Evolutionary conservation across 2,329 filamentous ascomycete species (phyloP), one percentile per base, ranked within the genome.

Genomic region (Phialophora expanda): DNA sequence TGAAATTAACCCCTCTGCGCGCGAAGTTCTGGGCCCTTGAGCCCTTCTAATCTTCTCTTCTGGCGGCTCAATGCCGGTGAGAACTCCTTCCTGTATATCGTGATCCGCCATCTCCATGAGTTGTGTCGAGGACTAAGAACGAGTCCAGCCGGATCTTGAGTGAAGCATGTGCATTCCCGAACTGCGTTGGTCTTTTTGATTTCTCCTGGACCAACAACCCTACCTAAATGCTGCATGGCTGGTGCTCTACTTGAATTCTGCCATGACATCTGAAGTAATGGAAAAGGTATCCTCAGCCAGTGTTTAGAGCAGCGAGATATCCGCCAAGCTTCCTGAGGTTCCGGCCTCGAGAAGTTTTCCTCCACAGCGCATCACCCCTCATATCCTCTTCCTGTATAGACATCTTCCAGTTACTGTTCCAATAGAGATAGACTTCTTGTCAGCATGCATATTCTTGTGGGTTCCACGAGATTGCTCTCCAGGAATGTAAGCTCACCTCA

Each of bases 381-480:
- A 12, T 51, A 17, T 4, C 11, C 11, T 51, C 48, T 12, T 51
- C 2, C 22, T 48, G 22, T 32, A 28, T 64, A 48, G 53, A 59
- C 22, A 50, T 57, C 54, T 50, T 53, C 48, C 32, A 11, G 26
- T 20, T 55, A n/a, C 30, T 50, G 30, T n/a, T 51, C 11, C 30
- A 44, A 24, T 30, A 44, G 30, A 20, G 26, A 41, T 54, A 54
- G 46, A 61, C 20, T 53, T 32, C n/a, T 24, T 24, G 4, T 48
- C 54, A 73, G 67, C 60, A 84, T 85, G 82, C 83, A 84, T 76
- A 83, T 85, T 63, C 76, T 84, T 66, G 82, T 84, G 75, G 75
- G 11, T 56, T 24, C 17, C 32, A 30, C 4, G 3, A 56, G 22
- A 54, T 44, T 17, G 61, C 61, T 66, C 26, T 70, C 59, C 56